phyloP scores from a whole-genome alignment of 495 filamentous ascomycete species.

The Xylaria grammica region DNA sequence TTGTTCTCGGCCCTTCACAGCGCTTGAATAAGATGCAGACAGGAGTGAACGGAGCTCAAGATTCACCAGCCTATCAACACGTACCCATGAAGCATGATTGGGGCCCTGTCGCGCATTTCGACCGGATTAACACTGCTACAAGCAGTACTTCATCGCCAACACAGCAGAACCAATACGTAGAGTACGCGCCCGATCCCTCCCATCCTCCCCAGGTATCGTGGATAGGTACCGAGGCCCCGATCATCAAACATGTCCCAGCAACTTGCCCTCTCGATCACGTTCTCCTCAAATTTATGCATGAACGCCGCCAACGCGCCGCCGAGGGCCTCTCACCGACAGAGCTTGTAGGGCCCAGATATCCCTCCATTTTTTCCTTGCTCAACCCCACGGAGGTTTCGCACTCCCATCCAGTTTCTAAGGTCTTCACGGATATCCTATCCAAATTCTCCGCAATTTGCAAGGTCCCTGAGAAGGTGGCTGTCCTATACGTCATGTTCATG shows the following conservation, averaged over 20 bases:
- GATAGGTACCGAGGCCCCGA: slow-evolving; percentile 45
- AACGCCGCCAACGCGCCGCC: slow-evolving; percentile 65
- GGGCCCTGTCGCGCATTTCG: slow-evolving; percentile 40
- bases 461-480: slow-evolving; percentile 76
- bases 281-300: slow-evolving; percentile 76
- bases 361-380: slow-evolving; percentile 74
- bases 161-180: slow-evolving; percentile 17
- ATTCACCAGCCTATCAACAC: slow-evolving; percentile 42
- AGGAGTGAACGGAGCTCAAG: slow-evolving; percentile 44
- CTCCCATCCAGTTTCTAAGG: slow-evolving; percentile 77
- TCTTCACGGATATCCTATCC: slow-evolving; percentile 80
- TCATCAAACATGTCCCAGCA: slow-evolving; percentile 64
- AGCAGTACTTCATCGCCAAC: not conserved
- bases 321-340: slow-evolving; percentile 64
- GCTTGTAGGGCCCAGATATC: slow-evolving; percentile 74
- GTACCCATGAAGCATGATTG: slow-evolving; percentile 51
- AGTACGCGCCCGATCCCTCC: slow-evolving; percentile 21
- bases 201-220: slow-evolving; percentile 10
- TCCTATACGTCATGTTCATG: slow-evolving; percentile 83
- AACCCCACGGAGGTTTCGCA: slow-evolving; percentile 64
- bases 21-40: slow-evolving; percentile 42
- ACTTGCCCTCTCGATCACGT: slow-evolving; percentile 76
- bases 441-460: slow-evolving; percentile 71
- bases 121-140: not conserved
- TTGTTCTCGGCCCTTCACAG: slow-evolving; percentile 61